Conservation (phyloP, 2,329 filamentous ascomycete genomes). For the Rugonectria rugulosa region DNA sequence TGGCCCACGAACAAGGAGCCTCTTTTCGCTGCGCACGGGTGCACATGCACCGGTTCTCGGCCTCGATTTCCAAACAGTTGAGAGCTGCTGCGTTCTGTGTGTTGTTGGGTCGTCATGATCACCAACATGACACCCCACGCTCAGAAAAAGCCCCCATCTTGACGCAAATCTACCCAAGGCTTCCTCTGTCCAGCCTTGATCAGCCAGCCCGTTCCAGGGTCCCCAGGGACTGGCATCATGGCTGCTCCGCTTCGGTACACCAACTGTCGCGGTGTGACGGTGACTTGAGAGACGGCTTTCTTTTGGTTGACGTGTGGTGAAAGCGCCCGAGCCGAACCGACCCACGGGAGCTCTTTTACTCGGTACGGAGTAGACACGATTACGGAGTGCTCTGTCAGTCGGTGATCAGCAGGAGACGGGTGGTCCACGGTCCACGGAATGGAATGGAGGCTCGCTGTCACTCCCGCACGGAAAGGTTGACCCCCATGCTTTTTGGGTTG, state of each 20-base stretch:
- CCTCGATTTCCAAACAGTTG: too few species aligned
- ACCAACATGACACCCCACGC: slow-evolving; percentile 1
- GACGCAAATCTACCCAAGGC: neutral
- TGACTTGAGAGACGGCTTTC: too few species aligned
- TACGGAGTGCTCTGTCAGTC: slow-evolving; percentile 12
- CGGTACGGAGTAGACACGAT: too few species aligned
- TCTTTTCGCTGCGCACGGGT: neutral
- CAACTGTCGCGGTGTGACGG: neutral
- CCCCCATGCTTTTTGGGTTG: too few species aligned
- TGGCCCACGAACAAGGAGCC: neutral
- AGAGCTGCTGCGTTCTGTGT: too few species aligned
- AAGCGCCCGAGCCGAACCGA: slow-evolving; percentile 12
- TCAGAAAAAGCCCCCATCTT: neutral
- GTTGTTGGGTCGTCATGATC: neutral
- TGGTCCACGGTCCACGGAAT: neutral
- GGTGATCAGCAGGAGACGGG: neutral
- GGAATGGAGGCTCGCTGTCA: neutral
- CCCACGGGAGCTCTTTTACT: slow-evolving; percentile 12
- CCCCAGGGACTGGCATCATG: too few species aligned
- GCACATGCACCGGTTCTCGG: slow-evolving; percentile 7
- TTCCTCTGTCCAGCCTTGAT: slow-evolving; percentile 1
- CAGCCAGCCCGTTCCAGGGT: neutral
- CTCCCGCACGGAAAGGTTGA: neutral
- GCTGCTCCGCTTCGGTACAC: slow-evolving; percentile 1
- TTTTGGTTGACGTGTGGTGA: too few species aligned